A percentile compares a stretch with the other conserved stretches of the same genome.
These are phyloP conservation scores for Trametes elegans DNA, from an alignment of 768 basidiomycete genomes.

Conservation along the genomic window DNA sequence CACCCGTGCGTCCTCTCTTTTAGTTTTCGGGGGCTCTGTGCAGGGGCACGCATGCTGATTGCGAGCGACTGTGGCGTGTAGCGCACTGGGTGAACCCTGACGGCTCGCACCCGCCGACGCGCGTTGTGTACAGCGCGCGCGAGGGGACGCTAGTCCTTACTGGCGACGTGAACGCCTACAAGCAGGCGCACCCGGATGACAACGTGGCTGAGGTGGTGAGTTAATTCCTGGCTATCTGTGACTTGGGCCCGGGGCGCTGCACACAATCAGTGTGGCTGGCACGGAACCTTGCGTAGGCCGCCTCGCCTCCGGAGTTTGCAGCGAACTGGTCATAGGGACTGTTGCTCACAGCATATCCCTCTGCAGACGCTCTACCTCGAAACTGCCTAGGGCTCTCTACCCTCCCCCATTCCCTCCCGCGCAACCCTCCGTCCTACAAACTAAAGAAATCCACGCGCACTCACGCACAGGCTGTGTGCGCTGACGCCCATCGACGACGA, in stretches of 20 bases:
- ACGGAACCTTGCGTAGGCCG: too few species aligned
- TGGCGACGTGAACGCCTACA: constrained; percentile 42
- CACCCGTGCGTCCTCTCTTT: constrained; percentile 32
- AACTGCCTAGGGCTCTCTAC: constrained; percentile 3
- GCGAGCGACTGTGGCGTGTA: constrained; percentile 17
- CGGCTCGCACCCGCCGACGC: constrained; percentile 36
- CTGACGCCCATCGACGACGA: not conserved
- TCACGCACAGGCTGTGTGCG: not conserved
- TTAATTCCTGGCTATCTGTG: not conserved
- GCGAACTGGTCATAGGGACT: not conserved
- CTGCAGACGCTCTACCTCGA: constrained; percentile 5
- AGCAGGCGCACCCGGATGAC: constrained; percentile 20
- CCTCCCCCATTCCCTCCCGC: not conserved
- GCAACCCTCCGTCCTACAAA: too few species aligned
- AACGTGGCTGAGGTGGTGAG: constrained; percentile 13
- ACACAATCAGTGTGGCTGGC: too few species aligned
- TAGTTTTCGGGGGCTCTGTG: not conserved
- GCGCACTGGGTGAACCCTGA: constrained; percentile 48
- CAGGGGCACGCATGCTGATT: not conserved
- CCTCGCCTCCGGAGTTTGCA: too few species aligned
- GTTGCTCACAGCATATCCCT: too few species aligned
- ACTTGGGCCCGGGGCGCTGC: too few species aligned
- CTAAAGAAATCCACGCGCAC: too few species aligned
- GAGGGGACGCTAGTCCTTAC: constrained; percentile 44
- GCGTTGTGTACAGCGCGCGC: constrained; percentile 39